Percentiles rank a stretch among this genome's conserved stretches.
phyloP scores from a whole-genome alignment of 192 early-diverging fungal species.

The Coemansia sp. region DNA sequence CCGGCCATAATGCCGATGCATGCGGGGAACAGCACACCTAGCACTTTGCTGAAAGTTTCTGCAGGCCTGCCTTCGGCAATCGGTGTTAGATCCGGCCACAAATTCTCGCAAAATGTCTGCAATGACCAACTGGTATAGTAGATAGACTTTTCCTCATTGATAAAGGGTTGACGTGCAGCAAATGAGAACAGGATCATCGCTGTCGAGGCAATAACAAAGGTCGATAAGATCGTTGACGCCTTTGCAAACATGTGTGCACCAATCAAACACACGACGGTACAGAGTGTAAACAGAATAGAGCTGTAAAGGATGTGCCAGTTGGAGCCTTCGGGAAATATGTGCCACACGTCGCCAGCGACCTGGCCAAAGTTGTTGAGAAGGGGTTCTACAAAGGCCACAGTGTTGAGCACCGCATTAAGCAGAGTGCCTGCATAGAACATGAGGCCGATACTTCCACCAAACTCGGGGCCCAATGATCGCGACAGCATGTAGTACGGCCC shows the following conservation, averaged over 20 bases:
- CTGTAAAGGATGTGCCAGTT: slow-evolving; percentile 60
- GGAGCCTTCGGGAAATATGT: slow-evolving; percentile 58
- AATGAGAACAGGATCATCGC: slow-evolving; percentile 60
- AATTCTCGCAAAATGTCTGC: slow-evolving; percentile 60
- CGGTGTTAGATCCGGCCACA: slow-evolving; percentile 60
- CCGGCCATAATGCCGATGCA: slow-evolving; percentile 71
- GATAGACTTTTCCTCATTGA: slow-evolving; percentile 53
- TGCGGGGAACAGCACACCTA: slow-evolving; percentile 68
- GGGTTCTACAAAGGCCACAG: slow-evolving; percentile 67
- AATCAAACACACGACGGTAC: slow-evolving; percentile 57
- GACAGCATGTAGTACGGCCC: slow-evolving; percentile 70
- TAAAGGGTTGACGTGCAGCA: slow-evolving; percentile 57
- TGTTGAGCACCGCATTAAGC: slow-evolving; percentile 62
- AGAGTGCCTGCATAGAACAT: slow-evolving; percentile 62
- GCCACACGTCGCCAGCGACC: slow-evolving; percentile 49
- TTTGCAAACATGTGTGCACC: slow-evolving; percentile 64
- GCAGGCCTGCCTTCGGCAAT: slow-evolving; percentile 47
- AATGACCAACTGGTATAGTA: slow-evolving; percentile 62
- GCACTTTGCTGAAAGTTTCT: slow-evolving; percentile 57
- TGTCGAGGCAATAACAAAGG: slow-evolving; percentile 58
- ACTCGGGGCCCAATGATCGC: slow-evolving; percentile 68
- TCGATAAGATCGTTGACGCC: slow-evolving; percentile 57
- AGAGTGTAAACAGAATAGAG: slow-evolving; percentile 55
- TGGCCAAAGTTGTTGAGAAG: slow-evolving; percentile 64
- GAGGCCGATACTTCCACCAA: slow-evolving; percentile 70